Evolutionary conservation across 31 red algal species (phyloP), one percentile per base, ranked within the genome.

Genomic region (Endocladia muricata): DNA sequence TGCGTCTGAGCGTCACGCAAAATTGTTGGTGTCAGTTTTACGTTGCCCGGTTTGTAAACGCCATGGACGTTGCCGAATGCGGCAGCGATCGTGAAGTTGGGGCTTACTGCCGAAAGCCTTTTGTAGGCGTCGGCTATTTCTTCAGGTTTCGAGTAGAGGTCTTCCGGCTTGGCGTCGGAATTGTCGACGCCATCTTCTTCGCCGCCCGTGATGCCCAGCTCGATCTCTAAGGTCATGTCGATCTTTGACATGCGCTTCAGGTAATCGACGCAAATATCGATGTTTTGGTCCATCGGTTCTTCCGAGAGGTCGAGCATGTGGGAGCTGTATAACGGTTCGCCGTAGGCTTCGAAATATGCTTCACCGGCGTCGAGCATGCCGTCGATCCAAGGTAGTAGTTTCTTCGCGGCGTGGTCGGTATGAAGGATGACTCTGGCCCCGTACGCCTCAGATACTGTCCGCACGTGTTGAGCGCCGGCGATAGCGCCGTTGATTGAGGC

Each of bases 121-220:
- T 56, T 55, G 75, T 93, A 93, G 8, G 68, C 89, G 3, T 81
- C 6, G 22, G 52, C 74, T 13, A 93, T 82, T 47, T 93, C 82
- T 71, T 93, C 89, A 3, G 89, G 89, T 74, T 93, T 73, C 5
- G 89, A 76, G 68, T 93, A 86, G 6, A 93, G 75, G 38, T 86
- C 74, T 29, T 70, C 62, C 30, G 32, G 41, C 38, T 78, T 75
- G n/a, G 86, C 75, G 52, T 80, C 77, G 47, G 63, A 51, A 37
- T 93, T 93, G 56, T 93, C 61, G 26, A 93, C 89, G 54, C 89
- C 89, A 60, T 93, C 89, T 70, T 93, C 89, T 64, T 93, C 89
- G 21, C 89, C 89, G 21, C 89, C 89, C 19, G 89, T 93, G 44
- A 93, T 81, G 32, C 89, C 89, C 34, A 93, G 76, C 44, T 93